Conservation (phyloP, 495 filamentous ascomycete genomes). For the Clohesyomyces aquaticus region DNA sequence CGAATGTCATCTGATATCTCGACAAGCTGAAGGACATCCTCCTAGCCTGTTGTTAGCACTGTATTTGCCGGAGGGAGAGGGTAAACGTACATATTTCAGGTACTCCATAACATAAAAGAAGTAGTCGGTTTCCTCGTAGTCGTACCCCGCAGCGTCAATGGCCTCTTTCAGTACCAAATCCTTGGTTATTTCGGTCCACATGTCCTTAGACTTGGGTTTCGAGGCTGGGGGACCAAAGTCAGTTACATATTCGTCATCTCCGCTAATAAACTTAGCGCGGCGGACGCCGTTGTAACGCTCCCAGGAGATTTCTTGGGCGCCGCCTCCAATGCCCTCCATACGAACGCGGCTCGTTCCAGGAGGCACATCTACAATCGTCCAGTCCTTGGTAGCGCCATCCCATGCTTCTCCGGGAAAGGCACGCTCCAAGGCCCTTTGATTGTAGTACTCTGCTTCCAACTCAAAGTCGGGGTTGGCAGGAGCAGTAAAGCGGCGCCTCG, state of each 20-base stretch:
- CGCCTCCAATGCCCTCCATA: conserved; percentile 75
- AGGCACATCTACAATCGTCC: conserved; percentile 78
- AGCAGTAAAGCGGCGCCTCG: conserved; percentile 36
- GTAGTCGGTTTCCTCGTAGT: conserved; percentile 85
- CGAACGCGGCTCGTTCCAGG: conserved; percentile 74
- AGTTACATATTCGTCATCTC: conserved; percentile 47
- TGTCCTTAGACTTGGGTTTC: conserved; percentile 58
- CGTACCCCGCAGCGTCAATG: conserved; percentile 80
- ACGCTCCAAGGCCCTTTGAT: conserved; percentile 59
- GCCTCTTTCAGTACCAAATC: conserved; percentile 87
- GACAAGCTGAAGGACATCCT: conserved; percentile 84
- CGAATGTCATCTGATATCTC: conserved; percentile 82
- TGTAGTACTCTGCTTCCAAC: conserved; percentile 69
- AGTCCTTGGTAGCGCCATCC: conserved; percentile 70
- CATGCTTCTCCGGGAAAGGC: conserved; percentile 68
- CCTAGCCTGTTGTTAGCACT: conserved; percentile 55
- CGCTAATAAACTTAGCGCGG: conserved; percentile 66
- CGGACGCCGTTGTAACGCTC: conserved; percentile 75
- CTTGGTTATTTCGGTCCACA: conserved; percentile 98
- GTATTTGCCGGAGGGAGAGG: neutral
- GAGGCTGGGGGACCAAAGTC: conserved; percentile 31
- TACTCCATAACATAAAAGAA: conserved; percentile 95
- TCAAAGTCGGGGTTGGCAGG: conserved; percentile 54
- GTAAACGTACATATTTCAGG: conserved; percentile 75
- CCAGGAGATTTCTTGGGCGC: conserved; percentile 70